These are phyloP conservation scores for Naematelia encephala DNA, from an alignment of 768 basidiomycete species.

Conservation along the genomic window DNA sequence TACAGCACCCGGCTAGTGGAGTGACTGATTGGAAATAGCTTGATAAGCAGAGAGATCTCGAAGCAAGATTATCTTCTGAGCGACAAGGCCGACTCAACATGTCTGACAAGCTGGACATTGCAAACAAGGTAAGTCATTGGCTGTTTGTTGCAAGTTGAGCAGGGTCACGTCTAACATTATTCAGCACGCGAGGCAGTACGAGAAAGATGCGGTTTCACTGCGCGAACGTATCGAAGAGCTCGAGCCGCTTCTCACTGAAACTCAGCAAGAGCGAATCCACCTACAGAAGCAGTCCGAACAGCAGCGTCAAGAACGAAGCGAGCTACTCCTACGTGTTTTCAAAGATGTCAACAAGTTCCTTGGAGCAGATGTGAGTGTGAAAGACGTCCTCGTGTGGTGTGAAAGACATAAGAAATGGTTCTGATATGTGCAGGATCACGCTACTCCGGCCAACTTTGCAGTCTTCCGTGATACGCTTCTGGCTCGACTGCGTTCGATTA, in stretches of 20 bases:
- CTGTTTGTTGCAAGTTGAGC: not conserved
- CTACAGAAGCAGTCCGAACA: slow-evolving; percentile 81
- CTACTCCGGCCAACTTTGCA: slow-evolving; percentile 68
- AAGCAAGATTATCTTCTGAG: slow-evolving; percentile 73
- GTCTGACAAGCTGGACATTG: slow-evolving; percentile 79
- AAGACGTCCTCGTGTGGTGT: too few species aligned
- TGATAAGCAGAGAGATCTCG: slow-evolving; percentile 74
- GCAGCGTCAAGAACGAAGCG: slow-evolving; percentile 89
- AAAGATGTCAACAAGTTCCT: slow-evolving; percentile 93
- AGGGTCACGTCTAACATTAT: not conserved
- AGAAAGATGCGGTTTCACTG: slow-evolving; percentile 63
- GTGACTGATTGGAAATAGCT: too few species aligned
- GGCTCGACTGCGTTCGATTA: slow-evolving; percentile 75
- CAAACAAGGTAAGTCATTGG: slow-evolving; percentile 55
- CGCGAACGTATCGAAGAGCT: slow-evolving; percentile 67
- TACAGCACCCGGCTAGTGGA: too few species aligned
- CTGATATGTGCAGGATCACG: slow-evolving; percentile 37
- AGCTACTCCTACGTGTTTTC: slow-evolving; percentile 83
- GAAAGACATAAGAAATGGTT: not conserved
- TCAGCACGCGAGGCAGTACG: slow-evolving; percentile 61
- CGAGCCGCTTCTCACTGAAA: slow-evolving; percentile 66
- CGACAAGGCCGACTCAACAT: slow-evolving; percentile 82
- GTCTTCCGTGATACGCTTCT: slow-evolving; percentile 95
- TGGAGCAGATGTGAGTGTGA: slow-evolving; percentile 55
- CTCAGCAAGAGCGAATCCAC: slow-evolving; percentile 55